A percentile compares a stretch with the other conserved stretches of the same genome.
These are phyloP conservation scores for Fusarium tuaranense DNA, from an alignment of 2,329 filamentous ascomycete genomes.

Conservation along the genomic window DNA sequence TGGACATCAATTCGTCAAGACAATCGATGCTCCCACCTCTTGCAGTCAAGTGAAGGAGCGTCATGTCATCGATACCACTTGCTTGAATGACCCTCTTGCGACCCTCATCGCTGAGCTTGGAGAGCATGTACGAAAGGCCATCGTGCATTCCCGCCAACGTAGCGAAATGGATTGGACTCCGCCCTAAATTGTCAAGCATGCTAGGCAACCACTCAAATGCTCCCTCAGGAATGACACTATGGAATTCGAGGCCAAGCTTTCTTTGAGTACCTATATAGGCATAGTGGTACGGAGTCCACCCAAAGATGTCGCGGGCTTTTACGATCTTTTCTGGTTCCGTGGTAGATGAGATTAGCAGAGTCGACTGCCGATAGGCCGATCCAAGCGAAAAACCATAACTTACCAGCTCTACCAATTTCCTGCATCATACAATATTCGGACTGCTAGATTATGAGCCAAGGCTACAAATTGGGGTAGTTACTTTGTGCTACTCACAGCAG, in stretches of 20 bases:
- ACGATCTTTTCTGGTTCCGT: accelerated
- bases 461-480: accelerated
- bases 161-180: background rate
- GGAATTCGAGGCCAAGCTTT: too few relatives aligned
- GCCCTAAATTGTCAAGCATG: background rate
- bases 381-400: background rate
- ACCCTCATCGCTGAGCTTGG: accelerated
- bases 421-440: accelerated
- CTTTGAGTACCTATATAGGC: background rate
- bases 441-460: background rate
- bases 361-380: accelerated
- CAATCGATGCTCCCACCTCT: accelerated
- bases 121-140: accelerated
- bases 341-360: background rate
- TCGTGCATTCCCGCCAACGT: accelerated
- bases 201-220: background rate
- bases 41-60: background rate
- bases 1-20: background rate
- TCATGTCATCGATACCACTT: background rate
- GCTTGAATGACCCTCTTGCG: background rate
- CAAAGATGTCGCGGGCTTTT: background rate
- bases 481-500: background rate
- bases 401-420: background rate
- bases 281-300: background rate
- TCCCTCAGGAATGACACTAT: too few relatives aligned